Evolutionary conservation across 352 stramenopile species (phyloP).

Genomic region (Phytophthora hibernalis): DNA sequence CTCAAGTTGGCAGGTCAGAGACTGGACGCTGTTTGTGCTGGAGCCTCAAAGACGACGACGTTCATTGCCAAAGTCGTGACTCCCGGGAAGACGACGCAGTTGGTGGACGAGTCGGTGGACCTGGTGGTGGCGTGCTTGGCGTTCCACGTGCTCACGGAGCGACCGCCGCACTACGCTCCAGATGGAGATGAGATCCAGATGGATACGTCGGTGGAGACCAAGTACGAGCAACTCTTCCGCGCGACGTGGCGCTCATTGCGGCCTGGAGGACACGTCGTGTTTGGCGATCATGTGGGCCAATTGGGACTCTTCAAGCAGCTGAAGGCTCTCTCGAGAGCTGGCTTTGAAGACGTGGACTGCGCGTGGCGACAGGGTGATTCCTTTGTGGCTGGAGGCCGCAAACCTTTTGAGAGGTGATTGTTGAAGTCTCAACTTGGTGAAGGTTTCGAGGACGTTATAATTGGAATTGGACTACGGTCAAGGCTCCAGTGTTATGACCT

Average conservation of each 20-base stretch:
- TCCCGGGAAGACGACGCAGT: conserved; percentile 24
- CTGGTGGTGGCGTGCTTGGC: conserved; percentile 71
- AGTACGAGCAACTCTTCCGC: conserved; percentile 67
- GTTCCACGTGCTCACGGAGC: conserved; percentile 71
- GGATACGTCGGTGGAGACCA: conserved; percentile 22
- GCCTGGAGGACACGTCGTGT: conserved; percentile 69
- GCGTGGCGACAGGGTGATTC: conserved; percentile 79
- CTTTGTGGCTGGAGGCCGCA: conserved; percentile 71
- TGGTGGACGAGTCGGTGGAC: conserved; percentile 46
- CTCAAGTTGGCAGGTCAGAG: conserved; percentile 59
- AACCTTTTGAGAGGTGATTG: conserved; percentile 25
- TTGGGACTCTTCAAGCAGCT: conserved; percentile 71
- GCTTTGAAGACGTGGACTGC: conserved; percentile 81
- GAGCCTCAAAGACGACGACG: conserved; percentile 6
- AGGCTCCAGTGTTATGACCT: background rate
- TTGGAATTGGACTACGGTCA: conserved; percentile 18
- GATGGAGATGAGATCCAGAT: background rate
- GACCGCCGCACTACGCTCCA: conserved; percentile 54
- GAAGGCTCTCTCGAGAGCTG: conserved; percentile 54
- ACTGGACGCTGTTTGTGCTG: conserved; percentile 29
- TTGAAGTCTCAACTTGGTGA: background rate
- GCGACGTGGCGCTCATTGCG: conserved; percentile 57
- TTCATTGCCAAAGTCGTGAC: conserved; percentile 34
- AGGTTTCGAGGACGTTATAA: conserved; percentile 18
- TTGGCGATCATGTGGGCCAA: conserved; percentile 80